Conservation (phyloP, 2,329 filamentous ascomycete genomes). For the Fusarium pseudocircinatum region DNA sequence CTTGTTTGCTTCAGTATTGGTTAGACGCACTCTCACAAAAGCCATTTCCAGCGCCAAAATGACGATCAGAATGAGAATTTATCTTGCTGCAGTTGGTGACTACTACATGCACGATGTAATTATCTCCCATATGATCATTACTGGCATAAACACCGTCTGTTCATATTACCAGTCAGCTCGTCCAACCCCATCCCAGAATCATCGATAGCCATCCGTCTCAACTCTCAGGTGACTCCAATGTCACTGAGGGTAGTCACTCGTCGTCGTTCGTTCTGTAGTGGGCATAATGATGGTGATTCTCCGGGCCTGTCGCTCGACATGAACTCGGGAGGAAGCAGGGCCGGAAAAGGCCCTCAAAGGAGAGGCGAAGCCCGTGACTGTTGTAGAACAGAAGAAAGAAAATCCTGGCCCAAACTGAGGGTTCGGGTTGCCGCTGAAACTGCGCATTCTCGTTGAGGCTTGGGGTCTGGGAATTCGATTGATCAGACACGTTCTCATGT, state of each 20-base stretch:
- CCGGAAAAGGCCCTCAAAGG: not conserved
- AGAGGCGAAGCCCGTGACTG: not conserved
- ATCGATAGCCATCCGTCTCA: not conserved
- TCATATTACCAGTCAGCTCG: not conserved
- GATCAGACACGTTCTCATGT: not conserved
- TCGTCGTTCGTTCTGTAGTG: not conserved
- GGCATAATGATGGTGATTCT: not conserved
- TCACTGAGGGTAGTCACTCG: not conserved
- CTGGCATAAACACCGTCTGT: accelerated
- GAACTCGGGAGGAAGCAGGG: not conserved
- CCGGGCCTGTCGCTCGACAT: not conserved
- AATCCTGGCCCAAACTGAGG: accelerated
- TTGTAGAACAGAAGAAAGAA: accelerated
- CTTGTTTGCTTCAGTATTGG: accelerated
- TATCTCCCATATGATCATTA: not conserved
- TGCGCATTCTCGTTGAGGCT: accelerated
- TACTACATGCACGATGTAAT: not conserved
- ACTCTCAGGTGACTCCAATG: accelerated
- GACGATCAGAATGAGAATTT: accelerated
- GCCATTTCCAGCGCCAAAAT: accelerated
- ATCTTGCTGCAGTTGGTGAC: accelerated
- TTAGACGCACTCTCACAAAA: accelerated
- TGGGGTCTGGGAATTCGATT: not conserved
- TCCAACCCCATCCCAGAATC: not conserved
- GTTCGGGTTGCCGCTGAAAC: accelerated